Conservation (phyloP, 1,139 yeast species). For the Blastobotrys aristatus region DNA sequence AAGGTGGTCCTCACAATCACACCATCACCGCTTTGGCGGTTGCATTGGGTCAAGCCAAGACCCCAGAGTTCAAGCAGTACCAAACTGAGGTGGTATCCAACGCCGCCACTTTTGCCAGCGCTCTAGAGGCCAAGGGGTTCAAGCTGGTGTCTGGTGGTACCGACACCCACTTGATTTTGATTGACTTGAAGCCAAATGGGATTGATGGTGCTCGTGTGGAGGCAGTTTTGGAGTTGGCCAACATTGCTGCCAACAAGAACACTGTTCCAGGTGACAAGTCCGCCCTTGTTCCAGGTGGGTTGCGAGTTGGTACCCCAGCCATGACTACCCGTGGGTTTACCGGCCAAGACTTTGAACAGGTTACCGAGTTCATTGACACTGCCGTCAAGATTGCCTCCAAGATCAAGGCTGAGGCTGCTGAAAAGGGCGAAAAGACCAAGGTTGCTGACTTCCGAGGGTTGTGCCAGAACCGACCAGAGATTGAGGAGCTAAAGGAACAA, state of each 20-base stretch:
- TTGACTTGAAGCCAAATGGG: constrained; percentile 80
- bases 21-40: constrained; percentile 96
- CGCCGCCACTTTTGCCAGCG: constrained; percentile 77
- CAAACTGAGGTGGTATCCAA: constrained; percentile 85
- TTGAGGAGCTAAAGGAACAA: constrained; percentile 66
- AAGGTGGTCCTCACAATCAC: constrained; percentile 99
- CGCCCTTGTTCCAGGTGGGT: constrained; percentile 96
- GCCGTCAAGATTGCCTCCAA: constrained; percentile 76
- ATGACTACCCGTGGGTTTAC: constrained; percentile 97
- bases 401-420: constrained; percentile 63
- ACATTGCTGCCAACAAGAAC: constrained; percentile 95
- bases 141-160: constrained; percentile 90
- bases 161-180: constrained; percentile 93
- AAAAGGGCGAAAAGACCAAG: constrained; percentile 79
- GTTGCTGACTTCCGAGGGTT: constrained; percentile 89
- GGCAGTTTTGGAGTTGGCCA: constrained; percentile 87
- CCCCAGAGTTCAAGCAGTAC: constrained; percentile 88
- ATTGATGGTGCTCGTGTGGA: constrained; percentile 98
- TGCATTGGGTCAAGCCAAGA: constrained; percentile 89
- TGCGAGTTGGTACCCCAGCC: constrained; percentile 98
- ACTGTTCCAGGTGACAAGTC: constrained; percentile 98
- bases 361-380: constrained; percentile 76
- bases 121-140: constrained; percentile 67
- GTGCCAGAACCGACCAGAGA: constrained; percentile 62
- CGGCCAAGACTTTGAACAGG: constrained; percentile 76